Evolutionary conservation across 345 rosid species (phyloP), one percentile per base, ranked within the genome.

Genomic region (Eucalyptus pauciflora): DNA sequence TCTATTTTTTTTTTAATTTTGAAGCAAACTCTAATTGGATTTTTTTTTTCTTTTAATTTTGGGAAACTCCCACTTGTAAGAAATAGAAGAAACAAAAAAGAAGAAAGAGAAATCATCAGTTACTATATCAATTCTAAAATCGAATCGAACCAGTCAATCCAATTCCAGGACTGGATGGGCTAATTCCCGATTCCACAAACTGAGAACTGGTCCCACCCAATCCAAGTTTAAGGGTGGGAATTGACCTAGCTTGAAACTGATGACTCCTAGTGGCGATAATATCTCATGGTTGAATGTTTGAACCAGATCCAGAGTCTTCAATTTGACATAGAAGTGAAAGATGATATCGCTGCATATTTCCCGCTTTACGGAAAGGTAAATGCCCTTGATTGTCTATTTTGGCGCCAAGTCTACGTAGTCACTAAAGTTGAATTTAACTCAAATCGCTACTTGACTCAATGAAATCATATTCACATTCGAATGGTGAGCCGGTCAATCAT

Each of bases 111-210:
- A 56, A 22, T 56, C 27, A 22, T 22, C 1, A 17, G 56, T 52
- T 52, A 52, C 58, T 18, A 7, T 24, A 52, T 52, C 10, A 18
- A 52, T 52, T 52, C 1, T 52, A 52, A 52, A 4, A 18, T 18
- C 0, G 4, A 52, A 52, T 4, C 1, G 1, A 1, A 52, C 4
- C 0, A 1, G 10, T 52, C 27, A 9, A 22, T 56, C 12, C 5
- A 24, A 22, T 56, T 56, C 6, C 0, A 56, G 0, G 13, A 24
- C 0, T 0, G 0, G 3, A 22, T 22, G 13, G 3, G 62, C 62
- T 24, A 24, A 20, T 9, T 56, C 27, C 5, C 13, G 2, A 9
- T 20, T 56, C 62, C 13, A 24, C 62, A 56, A 24, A 56, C 12
- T 2, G 2, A 52, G 56, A 52, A 18, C 24, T 0, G 1, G 8